These are phyloP conservation scores for Xerocomus amazonicus DNA, from an alignment of 1,284 basidiomycete genomes.

Conservation along the genomic window DNA sequence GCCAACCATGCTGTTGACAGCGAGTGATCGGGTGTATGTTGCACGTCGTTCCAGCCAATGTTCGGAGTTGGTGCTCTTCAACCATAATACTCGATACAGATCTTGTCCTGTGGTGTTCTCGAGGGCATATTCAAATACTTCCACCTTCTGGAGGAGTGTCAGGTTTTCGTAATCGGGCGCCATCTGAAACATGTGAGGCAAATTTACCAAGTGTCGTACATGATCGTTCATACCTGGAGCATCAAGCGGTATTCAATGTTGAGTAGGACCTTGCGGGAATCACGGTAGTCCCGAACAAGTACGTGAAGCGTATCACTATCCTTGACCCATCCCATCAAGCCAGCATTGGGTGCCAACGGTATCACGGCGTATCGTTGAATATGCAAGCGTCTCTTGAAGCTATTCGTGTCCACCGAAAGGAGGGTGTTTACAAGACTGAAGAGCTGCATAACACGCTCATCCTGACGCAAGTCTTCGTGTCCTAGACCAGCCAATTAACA, in stretches of 20 bases:
- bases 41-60: conserved; percentile 97
- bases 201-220: background rate
- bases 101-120: conserved; percentile 99
- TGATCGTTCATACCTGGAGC: conserved; percentile 67
- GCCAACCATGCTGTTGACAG: conserved; percentile 95
- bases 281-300: conserved; percentile 93
- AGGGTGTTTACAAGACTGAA: conserved; percentile 97
- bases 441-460: conserved; percentile 99
- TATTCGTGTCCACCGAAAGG: conserved; percentile 88
- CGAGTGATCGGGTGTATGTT: conserved; percentile 95
- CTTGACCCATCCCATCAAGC: conserved; percentile 93
- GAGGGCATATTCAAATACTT: conserved; percentile 98
- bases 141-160: conserved; percentile 95
- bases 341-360: conserved; percentile 94
- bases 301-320: conserved; percentile 99
- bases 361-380: conserved; percentile 95
- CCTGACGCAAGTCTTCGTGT: conserved; percentile 98
- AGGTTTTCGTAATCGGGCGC: conserved; percentile 98
- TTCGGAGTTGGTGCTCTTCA: conserved; percentile 93
- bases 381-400: conserved; percentile 94
- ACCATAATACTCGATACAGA: conserved; percentile 96
- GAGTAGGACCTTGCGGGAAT: conserved; percentile 91
- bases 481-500: conserved; percentile 42
- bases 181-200: conserved; percentile 60
- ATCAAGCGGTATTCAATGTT: conserved; percentile 99